phyloP scores from a whole-genome alignment of 352 stramenopile species.

The Globisporangium splendens region DNA sequence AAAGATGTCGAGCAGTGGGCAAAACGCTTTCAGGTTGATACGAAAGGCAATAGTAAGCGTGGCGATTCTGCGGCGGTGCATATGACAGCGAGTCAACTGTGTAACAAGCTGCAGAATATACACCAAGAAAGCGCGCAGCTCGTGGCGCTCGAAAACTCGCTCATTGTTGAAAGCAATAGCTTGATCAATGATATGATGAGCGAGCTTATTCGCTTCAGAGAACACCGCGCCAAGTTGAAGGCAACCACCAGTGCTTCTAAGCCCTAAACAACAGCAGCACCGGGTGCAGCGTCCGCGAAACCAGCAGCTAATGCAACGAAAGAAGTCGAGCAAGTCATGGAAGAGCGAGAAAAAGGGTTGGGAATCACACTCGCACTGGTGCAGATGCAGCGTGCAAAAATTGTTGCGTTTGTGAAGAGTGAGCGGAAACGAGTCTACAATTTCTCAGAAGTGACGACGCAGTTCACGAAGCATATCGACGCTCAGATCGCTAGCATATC shows the following conservation, averaged over 20 bases:
- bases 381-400: constrained; percentile 42
- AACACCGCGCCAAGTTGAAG: constrained; percentile 41
- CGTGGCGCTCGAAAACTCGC: constrained; percentile 53
- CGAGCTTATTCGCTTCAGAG: constrained; percentile 58
- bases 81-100: constrained; percentile 78
- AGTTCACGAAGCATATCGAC: constrained; percentile 57
- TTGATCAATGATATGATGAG: constrained; percentile 76
- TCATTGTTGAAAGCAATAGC: constrained; percentile 49
- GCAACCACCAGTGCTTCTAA: constrained; percentile 1
- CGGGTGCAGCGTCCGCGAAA: neutral
- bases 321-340: constrained; percentile 63
- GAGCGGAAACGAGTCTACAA: constrained; percentile 74
- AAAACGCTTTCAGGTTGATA: constrained; percentile 30
- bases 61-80: constrained; percentile 71
- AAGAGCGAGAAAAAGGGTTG: constrained; percentile 79
- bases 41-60: constrained; percentile 19
- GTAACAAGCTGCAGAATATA: constrained; percentile 80
- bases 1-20: constrained; percentile 80
- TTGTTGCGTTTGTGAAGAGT: constrained; percentile 50
- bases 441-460: constrained; percentile 35
- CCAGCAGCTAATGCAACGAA: constrained; percentile 21
- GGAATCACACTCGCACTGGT: constrained; percentile 69
- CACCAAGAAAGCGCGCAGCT: constrained; percentile 69
- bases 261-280: neutral
- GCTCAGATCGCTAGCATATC: constrained; percentile 17